Evolutionary conservation across 2,329 filamentous ascomycete genomes (phyloP), one percentile per base, ranked within the genome.

Genomic region (Graphiopsis chlorocephala): DNA sequence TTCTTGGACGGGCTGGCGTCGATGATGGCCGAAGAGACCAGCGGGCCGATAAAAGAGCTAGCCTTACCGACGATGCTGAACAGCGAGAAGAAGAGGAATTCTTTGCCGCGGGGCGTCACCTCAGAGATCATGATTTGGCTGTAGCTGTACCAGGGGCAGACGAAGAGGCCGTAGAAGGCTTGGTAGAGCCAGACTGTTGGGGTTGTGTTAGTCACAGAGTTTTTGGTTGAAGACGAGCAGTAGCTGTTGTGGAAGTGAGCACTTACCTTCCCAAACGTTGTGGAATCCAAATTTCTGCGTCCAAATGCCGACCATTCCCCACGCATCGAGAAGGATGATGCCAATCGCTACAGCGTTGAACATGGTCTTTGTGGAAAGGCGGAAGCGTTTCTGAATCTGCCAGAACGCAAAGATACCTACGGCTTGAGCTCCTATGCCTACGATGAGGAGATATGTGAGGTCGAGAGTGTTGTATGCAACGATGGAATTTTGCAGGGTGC

Each of bases 71-170:
- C 84, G 69, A 90, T 88, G 67, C 84, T 87, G 76, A 90, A 90
- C 1, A 90, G 75, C 55, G 82, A 85, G 81, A 90, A 91, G 79
- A 90, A 90, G 12, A 90, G 77, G 70, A 89, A 90, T 68, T 90
- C 88, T 70, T 89, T 86, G 42, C 88, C 88, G 6, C 86, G 81
- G 0, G 88, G 88, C 0, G 87, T 89, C 2, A 90, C 86, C 69
- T 89, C 88, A 2, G 84, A 86, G 68, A 90, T 90, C 83, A 90
- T 88, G 70, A 88, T 90, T 72, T 90, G 88, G 0, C 83, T 86
- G 75, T 90, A 90, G 56, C 85, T 86, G 74, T 90, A 90, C 87
- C 87, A 90, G 0, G 88, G 87, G 67, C 87, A 89, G 7, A 90
- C 85, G 55, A 89, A 83, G 0, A 90, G 78, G 0, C 88, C 88